Conservation (phyloP, 2,329 filamentous ascomycete species). For the Colletotrichum acutatum region DNA sequence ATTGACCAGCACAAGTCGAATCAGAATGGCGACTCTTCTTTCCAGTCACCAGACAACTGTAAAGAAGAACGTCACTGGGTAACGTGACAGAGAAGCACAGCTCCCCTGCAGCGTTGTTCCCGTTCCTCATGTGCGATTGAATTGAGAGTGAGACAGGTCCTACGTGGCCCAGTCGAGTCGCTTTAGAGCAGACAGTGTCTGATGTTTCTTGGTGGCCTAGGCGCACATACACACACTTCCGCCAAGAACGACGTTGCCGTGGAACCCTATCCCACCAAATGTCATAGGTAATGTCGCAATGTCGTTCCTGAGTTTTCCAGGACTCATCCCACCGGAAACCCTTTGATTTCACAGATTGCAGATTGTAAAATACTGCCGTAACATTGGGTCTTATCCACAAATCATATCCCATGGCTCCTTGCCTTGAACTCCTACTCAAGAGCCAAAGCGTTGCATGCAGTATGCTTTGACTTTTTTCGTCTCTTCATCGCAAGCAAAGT, state of each 20-base stretch:
- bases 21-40: background rate
- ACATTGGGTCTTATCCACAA: background rate
- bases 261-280: background rate
- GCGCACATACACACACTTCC: background rate
- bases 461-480: background rate
- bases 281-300: background rate
- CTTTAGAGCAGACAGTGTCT: background rate
- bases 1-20: background rate
- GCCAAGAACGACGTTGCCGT: conserved; percentile 12
- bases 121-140: background rate
- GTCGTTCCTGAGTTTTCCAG: background rate
- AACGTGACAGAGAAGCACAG: background rate
- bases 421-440: background rate
- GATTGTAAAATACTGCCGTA: background rate
- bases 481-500: background rate
- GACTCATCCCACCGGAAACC: background rate
- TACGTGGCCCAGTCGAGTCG: background rate
- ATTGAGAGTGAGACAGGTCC: background rate
- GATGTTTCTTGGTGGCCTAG: background rate
- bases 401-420: background rate
- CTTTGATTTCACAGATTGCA: background rate
- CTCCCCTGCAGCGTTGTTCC: background rate
- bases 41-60: background rate
- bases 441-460: background rate
- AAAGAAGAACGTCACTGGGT: background rate